These are phyloP conservation scores for Buddleja alternifolia DNA, from an alignment of 257 asterid species.

Conservation along the genomic window DNA sequence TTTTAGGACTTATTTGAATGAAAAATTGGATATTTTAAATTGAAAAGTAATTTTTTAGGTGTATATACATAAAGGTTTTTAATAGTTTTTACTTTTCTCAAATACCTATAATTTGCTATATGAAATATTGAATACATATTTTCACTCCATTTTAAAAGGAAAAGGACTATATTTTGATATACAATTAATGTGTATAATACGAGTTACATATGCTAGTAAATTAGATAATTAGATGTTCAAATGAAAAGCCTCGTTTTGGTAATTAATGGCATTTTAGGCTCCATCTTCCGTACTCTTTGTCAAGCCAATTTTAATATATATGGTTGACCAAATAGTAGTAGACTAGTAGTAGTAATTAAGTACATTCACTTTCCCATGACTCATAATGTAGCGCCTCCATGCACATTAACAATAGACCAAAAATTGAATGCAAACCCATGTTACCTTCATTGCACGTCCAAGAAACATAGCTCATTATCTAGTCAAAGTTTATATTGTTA, in stretches of 20 bases:
- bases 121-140: too few relatives aligned
- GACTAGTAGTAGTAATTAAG: background rate
- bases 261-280: conserved; percentile 22
- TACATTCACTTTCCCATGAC: conserved; percentile 27
- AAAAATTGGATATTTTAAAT: too few relatives aligned
- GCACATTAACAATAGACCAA: conserved; percentile 19
- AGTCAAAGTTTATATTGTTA: conserved; percentile 25
- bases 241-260: background rate
- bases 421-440: conserved; percentile 37
- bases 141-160: too few relatives aligned
- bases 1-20: too few relatives aligned
- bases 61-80: too few relatives aligned
- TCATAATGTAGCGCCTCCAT: conserved; percentile 22
- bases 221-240: background rate
- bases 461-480: conserved; percentile 15
- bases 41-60: too few relatives aligned
- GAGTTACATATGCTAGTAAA: too few relatives aligned
- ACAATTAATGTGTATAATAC: too few relatives aligned
- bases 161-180: too few relatives aligned
- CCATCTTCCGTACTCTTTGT: background rate
- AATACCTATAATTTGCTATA: too few relatives aligned
- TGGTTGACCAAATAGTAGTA: conserved; percentile 14
- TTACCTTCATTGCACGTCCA: conserved; percentile 37
- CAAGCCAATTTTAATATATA: conserved; percentile 10
- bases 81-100: too few relatives aligned